Percentiles rank a stretch among this genome's conserved stretches.
phyloP scores from a whole-genome alignment of 2,329 filamentous ascomycete genomes.

The Conoideocrella luteorostrata region DNA sequence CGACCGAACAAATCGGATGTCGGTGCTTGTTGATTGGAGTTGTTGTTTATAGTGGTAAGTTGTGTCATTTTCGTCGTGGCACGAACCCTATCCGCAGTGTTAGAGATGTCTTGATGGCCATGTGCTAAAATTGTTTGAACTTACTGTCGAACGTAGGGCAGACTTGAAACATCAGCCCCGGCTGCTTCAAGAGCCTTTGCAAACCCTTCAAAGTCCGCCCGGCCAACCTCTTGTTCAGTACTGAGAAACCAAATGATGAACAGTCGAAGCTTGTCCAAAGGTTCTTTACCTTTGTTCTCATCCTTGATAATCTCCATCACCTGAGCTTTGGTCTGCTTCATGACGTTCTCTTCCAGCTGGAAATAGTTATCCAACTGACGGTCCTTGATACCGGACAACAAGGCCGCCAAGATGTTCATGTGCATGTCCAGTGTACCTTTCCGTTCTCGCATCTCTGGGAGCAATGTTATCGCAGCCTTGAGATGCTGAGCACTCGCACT shows the following conservation, averaged over 20 bases:
- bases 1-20: constrained; percentile 83
- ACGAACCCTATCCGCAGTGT: constrained; percentile 63
- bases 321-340: constrained; percentile 84
- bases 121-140: no score
- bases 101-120: constrained; percentile 14
- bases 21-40: constrained; percentile 47
- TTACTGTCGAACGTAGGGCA: constrained; percentile 82
- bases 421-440: constrained; percentile 96
- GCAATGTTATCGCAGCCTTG: constrained; percentile 87
- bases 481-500: constrained; percentile 87
- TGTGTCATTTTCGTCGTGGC: constrained; percentile 98
- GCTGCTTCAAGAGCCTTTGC: constrained; percentile 73
- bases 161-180: constrained; percentile 68
- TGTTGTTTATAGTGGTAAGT: constrained; percentile 81
- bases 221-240: constrained; percentile 80
- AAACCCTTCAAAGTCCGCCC: constrained; percentile 77
- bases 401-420: constrained; percentile 90
- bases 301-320: constrained; percentile 83
- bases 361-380: constrained; percentile 94
- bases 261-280: constrained; percentile 81
- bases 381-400: constrained; percentile 77
- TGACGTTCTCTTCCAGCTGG: constrained; percentile 86
- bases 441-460: constrained; percentile 86
- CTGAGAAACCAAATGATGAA: constrained; percentile 98
- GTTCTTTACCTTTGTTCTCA: constrained; percentile 71